A percentile compares a stretch with the other conserved stretches of the same genome.
phyloP scores from a whole-genome alignment of 2,329 filamentous ascomycete genomes.

The Myotisia sp. region DNA sequence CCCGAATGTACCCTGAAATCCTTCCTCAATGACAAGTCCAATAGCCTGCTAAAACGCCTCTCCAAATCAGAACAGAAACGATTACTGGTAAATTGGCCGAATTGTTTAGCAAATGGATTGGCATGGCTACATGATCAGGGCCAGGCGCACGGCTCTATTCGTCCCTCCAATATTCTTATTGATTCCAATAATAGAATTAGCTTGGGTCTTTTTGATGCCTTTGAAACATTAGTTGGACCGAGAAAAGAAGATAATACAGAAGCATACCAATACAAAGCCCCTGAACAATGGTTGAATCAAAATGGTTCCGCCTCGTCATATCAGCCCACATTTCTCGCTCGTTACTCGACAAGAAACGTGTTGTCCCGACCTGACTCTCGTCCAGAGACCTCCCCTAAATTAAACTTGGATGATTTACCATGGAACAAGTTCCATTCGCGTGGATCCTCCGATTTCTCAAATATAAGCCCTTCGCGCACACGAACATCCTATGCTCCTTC shows the following conservation, averaged over 20 bases:
- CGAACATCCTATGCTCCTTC: constrained; percentile 5
- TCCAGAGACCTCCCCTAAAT: not conserved
- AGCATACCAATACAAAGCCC: constrained; percentile 44
- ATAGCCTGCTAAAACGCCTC: constrained; percentile 28
- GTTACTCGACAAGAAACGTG: not conserved
- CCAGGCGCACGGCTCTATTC: constrained; percentile 41
- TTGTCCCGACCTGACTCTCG: not conserved
- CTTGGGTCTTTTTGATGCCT: constrained; percentile 43
- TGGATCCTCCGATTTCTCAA: not conserved
- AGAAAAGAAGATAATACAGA: constrained; percentile 42
- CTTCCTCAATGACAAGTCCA: constrained; percentile 28
- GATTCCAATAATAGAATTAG: constrained; percentile 42
- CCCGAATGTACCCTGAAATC: constrained; percentile 29
- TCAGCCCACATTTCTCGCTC: not conserved
- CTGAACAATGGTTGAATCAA: constrained; percentile 36
- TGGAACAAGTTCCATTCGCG: not conserved
- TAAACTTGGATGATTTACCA: not conserved
- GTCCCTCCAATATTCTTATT: constrained; percentile 46
- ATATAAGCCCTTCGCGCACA: not conserved
- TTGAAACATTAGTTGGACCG: constrained; percentile 40
- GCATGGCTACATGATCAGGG: constrained; percentile 43
- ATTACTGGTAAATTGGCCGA: constrained; percentile 32
- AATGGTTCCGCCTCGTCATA: not conserved
- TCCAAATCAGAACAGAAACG: constrained; percentile 29
- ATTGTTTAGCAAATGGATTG: constrained; percentile 40